Evolutionary conservation across 2,329 filamentous ascomycete species (phyloP), one percentile per base, ranked within the genome.

Genomic region (Phialophora macrospora): DNA sequence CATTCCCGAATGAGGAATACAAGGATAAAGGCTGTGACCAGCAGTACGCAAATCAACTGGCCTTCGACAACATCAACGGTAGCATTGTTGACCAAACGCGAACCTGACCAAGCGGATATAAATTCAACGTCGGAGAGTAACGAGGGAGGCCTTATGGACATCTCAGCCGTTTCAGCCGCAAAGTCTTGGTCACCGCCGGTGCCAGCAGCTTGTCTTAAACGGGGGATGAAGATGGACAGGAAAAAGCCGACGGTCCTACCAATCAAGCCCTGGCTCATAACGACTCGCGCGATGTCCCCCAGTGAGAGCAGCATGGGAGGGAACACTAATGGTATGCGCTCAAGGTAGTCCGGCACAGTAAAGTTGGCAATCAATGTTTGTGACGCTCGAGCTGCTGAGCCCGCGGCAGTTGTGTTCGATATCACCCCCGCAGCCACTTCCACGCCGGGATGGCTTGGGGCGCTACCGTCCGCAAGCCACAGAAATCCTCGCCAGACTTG

Each of bases 1-100:
- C 97, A 99, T 79, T 99, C 95, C 55, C 96, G 84, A 55, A 99
- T 97, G 3, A 99, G 80, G 72, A 99, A 99, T 49, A 99, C 88
- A n/a, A 99, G 81, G 65, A 99, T 97, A 77, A 98, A 99, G 64
- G 90, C 93, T 52, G 97, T 85, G 7, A 99, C 94, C 58, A 98
- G 92, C 11, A 96, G 80, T 5, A 97, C 81, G 0, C 94, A 99
- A 71, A 99, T 97, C 55, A 98, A 86, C 75, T 97, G 93, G 3
- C 95, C 95, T 79, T 99, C 95, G 3, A 97, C 81, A 0, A 94
- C 87, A 71, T 93, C 90, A 60, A 98, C 88, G 17, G 97, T 79
- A 59, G 90, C 84, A 55, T 89, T 87, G 76, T 98, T 98, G 64
- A 96, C 74, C 14, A 85, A 82, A 1, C 89, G 83, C 56, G 88